Percentiles rank a stretch among this genome's conserved stretches.
Conservation (phyloP, 2,329 filamentous ascomycete genomes). For the Monosporascus cannonballus region DNA sequence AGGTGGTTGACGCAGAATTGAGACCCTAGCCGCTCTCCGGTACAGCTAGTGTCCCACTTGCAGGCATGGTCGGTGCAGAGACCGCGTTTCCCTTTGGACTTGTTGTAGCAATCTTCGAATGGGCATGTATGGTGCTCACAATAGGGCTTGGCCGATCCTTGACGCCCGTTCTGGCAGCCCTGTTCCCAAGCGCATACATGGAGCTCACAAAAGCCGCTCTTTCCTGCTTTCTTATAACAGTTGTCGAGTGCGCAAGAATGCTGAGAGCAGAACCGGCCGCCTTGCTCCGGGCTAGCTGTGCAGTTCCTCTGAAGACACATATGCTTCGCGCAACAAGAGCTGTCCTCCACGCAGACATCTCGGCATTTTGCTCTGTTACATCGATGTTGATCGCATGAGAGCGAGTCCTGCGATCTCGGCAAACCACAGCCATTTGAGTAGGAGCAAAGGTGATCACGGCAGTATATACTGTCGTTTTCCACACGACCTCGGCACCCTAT, state of each 20-base stretch:
- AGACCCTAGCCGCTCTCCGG: constrained; percentile 2
- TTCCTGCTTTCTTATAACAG: constrained; percentile 5
- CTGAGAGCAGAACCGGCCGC: constrained; percentile 6
- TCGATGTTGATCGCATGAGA: constrained; percentile 5
- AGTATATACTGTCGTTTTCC: constrained; percentile 6
- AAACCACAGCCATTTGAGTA: constrained; percentile 7
- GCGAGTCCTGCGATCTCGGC: constrained; percentile 2
- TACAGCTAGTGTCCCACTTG: constrained; percentile 8
- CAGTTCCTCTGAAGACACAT: constrained; percentile 6
- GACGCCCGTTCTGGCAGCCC: constrained; percentile 7
- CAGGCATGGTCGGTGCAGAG: constrained; percentile 11
- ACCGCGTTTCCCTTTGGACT: constrained; percentile 6
- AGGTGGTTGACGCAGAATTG: constrained; percentile 8
- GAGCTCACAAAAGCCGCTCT: constrained; percentile 8
- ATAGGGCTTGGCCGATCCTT: constrained; percentile 6
- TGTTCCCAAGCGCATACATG: constrained; percentile 10
- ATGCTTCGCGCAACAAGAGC: constrained; percentile 8
- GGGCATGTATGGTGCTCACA: constrained; percentile 11
- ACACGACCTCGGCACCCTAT: constrained; percentile 5
- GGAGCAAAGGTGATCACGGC: constrained; percentile 9
- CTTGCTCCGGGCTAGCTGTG: constrained; percentile 5
- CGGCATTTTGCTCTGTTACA: constrained; percentile 4
- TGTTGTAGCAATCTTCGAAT: constrained; percentile 3
- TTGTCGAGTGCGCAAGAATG: constrained; percentile 5
- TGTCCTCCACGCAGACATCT: constrained; percentile 3